Evolutionary conservation across 2,329 filamentous ascomycete species (phyloP).

Genomic region (Cadophora sp.): DNA sequence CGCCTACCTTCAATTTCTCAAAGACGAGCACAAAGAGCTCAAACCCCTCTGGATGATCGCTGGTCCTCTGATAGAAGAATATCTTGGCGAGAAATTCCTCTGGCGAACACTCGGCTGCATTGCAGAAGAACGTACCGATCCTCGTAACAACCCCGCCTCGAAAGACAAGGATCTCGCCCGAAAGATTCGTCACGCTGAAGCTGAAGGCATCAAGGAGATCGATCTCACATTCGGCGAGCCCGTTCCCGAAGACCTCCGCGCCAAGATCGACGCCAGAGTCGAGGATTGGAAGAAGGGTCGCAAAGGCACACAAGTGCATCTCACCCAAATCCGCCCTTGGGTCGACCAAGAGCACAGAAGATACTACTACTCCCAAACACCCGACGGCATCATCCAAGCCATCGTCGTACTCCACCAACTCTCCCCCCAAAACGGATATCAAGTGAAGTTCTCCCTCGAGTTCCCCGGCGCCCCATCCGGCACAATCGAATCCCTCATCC

Average conservation of each 20-base stretch:
- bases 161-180: conserved; percentile 77
- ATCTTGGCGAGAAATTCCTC: conserved; percentile 79
- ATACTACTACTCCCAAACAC: conserved; percentile 80
- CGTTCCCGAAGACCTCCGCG: conserved; percentile 69
- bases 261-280: conserved; percentile 75
- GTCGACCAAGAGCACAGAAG: conserved; percentile 81
- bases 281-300: conserved; percentile 80
- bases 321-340: conserved; percentile 91
- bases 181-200: conserved; percentile 85
- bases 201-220: conserved; percentile 81
- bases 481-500: conserved; percentile 83
- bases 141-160: conserved; percentile 69
- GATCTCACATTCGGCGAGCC: conserved; percentile 71
- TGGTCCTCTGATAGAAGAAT: conserved; percentile 78
- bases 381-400: conserved; percentile 72
- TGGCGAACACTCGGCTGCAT: conserved; percentile 91
- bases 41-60: conserved; percentile 91
- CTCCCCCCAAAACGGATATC: conserved; percentile 82
- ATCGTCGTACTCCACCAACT: conserved; percentile 86
- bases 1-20: conserved; percentile 77
- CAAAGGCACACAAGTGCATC: conserved; percentile 85
- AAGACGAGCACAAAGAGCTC: conserved; percentile 71
- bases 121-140: conserved; percentile 86
- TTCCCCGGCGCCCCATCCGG: conserved; percentile 88
- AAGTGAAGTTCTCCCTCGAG: conserved; percentile 95